Conservation (phyloP, 2,329 filamentous ascomycete species). For the Gaeumannomyces tritici region DNA sequence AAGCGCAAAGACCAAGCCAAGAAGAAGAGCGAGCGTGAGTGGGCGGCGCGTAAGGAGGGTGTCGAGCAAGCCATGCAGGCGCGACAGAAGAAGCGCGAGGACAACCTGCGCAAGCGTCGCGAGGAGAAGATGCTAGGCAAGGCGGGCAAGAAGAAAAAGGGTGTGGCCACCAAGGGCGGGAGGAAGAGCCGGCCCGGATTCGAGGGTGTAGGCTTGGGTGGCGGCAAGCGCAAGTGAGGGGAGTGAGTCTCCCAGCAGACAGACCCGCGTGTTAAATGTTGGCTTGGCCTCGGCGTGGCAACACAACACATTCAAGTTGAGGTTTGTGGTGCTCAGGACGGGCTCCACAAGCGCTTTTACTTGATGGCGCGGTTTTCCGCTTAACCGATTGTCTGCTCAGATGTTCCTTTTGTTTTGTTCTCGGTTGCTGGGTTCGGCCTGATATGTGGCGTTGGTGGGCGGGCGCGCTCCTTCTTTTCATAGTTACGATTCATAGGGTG, state of each 20-base stretch:
- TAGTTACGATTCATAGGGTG: not conserved
- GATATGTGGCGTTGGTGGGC: not conserved
- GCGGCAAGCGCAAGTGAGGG: conserved; percentile 36
- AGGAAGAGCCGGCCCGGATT: conserved; percentile 56
- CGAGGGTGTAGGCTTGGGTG: conserved; percentile 52
- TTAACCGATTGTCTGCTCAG: not conserved
- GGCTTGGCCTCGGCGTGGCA: no score
- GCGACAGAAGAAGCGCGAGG: conserved; percentile 73
- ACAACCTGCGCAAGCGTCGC: conserved; percentile 63
- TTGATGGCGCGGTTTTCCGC: not conserved
- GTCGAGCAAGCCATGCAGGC: conserved; percentile 69
- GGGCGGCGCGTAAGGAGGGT: conserved; percentile 63
- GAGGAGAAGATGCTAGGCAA: conserved; percentile 60
- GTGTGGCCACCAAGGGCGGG: conserved; percentile 33
- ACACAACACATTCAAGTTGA: no score
- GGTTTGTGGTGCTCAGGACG: no score
- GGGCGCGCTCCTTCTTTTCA: not conserved
- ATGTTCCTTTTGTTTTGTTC: not conserved
- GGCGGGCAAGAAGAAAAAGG: conserved; percentile 42
- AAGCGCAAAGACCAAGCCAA: conserved; percentile 88
- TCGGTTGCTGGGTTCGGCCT: not conserved
- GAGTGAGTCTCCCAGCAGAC: conserved; percentile 2
- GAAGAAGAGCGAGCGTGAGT: conserved; percentile 86
- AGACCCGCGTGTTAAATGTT: no score
- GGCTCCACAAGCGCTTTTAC: not conserved